Conservation (phyloP, 352 stramenopile species). For the Phytophthora nicotianae region DNA sequence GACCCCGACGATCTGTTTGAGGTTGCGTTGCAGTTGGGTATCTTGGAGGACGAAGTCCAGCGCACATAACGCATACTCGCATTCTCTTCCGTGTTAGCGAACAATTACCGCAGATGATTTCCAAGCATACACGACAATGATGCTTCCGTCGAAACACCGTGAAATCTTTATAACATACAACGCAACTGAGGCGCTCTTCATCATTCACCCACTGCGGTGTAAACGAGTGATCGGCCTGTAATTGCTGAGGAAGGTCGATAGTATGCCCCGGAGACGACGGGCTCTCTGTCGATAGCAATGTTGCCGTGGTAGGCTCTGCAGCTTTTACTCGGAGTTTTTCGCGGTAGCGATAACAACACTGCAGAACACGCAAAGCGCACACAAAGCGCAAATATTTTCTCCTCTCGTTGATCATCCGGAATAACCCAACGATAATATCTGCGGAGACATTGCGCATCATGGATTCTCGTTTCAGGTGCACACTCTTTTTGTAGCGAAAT, state of each 20-base stretch:
- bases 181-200: constrained; percentile 15
- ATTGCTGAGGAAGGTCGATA: background rate
- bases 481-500: background rate
- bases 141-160: too few relatives aligned
- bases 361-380: constrained; percentile 1
- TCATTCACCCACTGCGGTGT: constrained; percentile 10
- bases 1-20: background rate
- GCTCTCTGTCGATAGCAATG: background rate
- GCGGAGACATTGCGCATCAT: background rate
- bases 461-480: background rate
- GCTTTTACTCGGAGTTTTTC: background rate
- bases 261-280: background rate
- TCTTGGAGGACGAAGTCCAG: constrained; percentile 1
- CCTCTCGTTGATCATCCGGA: constrained; percentile 1
- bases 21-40: background rate
- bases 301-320: background rate
- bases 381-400: constrained; percentile 12
- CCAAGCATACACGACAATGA: too few relatives aligned
- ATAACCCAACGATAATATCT: background rate
- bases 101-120: constrained; percentile 23
- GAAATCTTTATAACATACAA: too few relatives aligned
- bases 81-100: constrained; percentile 19
- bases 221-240: background rate
- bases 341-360: constrained; percentile 17
- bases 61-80: constrained; percentile 11